Percentiles rank a stretch among this genome's conserved stretches.
Evolutionary conservation across 345 rosid species (phyloP).

Genomic region (Microcos paniculata): DNA sequence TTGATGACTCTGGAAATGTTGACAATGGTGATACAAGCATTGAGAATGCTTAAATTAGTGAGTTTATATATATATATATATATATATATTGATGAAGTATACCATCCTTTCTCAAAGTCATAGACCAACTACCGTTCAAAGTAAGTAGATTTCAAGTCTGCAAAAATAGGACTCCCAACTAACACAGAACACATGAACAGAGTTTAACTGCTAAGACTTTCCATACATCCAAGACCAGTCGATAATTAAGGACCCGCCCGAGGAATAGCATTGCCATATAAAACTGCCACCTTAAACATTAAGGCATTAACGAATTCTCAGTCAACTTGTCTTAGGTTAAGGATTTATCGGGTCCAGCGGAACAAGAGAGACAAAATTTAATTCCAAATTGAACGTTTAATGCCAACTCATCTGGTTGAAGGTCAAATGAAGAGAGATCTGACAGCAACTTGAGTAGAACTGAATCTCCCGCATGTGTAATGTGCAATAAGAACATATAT

Average conservation of each 20-base stretch:
- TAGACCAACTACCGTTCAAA: conserved; percentile 19
- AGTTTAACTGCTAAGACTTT: neutral
- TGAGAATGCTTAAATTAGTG: neutral
- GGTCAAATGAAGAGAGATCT: neutral
- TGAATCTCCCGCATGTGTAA: no score
- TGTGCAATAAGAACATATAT: no score
- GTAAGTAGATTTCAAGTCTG: neutral
- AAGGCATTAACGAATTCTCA: no score
- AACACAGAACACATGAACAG: neutral
- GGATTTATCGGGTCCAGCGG: neutral
- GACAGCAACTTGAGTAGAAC: no score
- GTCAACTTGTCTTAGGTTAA: neutral
- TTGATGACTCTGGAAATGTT: neutral
- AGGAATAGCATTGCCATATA: neutral
- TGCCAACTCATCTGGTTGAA: neutral
- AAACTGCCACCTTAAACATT: neutral
- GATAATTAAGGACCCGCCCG: neutral
- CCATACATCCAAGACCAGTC: neutral
- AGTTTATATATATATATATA: neutral
- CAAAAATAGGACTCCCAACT: neutral
- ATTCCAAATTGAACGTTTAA: neutral
- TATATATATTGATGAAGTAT: neutral
- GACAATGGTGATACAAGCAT: neutral
- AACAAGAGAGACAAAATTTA: neutral
- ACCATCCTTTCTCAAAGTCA: conserved; percentile 15